Evolutionary conservation across 352 stramenopile species (phyloP).

Genomic region (Aphanomyces cochlioides): DNA sequence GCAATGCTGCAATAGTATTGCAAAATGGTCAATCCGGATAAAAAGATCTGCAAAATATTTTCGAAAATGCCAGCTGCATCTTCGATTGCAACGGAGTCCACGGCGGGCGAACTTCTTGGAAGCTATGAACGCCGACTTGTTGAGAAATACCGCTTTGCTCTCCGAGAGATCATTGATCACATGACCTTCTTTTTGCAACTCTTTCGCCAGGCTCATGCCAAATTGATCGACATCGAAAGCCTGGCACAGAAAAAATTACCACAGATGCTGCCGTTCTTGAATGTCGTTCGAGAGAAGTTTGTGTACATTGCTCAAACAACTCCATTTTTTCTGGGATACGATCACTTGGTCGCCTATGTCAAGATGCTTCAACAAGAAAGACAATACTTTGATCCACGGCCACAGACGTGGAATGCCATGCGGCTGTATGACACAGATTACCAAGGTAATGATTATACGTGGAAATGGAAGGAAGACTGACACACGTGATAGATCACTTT

Average conservation of each 20-base stretch:
- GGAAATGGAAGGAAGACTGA: too few species aligned
- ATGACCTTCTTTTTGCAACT: constrained; percentile 5
- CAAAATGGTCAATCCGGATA: neutral
- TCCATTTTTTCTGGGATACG: constrained; percentile 19
- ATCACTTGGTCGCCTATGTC: constrained; percentile 4
- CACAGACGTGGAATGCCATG: constrained; percentile 21
- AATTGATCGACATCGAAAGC: constrained; percentile 2
- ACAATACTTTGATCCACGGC: constrained; percentile 11
- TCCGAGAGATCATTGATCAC: constrained; percentile 25
- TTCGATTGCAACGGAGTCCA: neutral
- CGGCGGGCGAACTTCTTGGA: constrained; percentile 9
- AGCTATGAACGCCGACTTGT: constrained; percentile 14
- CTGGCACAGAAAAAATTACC: constrained; percentile 13
- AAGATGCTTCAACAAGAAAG: constrained; percentile 17
- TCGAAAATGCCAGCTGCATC: neutral
- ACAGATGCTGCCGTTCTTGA: constrained; percentile 20
- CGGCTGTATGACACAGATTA: constrained; percentile 22
- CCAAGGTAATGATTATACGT: constrained; percentile 4
- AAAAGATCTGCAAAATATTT: constrained; percentile 5
- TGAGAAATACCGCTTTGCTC: constrained; percentile 24
- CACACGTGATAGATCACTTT: constrained; percentile 9
- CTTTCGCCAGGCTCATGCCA: neutral
- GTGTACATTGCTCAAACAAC: constrained; percentile 7
- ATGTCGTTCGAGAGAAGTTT: constrained; percentile 2
- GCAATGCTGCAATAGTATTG: too few species aligned